phyloP scores from a whole-genome alignment of 306 rosid species.

The Astragalus glycyphyllos region DNA sequence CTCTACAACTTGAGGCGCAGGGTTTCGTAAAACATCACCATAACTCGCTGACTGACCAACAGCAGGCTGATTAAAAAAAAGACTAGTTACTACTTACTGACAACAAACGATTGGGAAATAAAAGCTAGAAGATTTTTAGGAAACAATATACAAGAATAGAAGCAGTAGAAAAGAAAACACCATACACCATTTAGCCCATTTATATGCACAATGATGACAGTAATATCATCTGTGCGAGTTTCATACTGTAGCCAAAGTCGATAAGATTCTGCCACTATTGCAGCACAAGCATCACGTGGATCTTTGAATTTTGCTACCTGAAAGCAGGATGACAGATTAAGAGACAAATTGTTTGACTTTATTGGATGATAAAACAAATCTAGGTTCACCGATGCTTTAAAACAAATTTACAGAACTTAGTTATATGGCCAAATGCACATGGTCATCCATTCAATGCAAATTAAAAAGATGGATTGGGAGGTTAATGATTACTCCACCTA shows the following conservation, averaged over 20 bases:
- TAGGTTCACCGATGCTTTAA: background rate
- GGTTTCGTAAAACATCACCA: slow-evolving; percentile 50
- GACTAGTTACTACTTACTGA: slow-evolving; percentile 41
- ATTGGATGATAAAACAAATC: slow-evolving; percentile 24
- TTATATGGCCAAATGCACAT: slow-evolving; percentile 1
- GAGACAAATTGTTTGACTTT: slow-evolving; percentile 32
- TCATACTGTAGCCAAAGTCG: slow-evolving; percentile 97
- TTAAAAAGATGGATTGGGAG: slow-evolving; percentile 19
- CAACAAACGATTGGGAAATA: slow-evolving; percentile 21
- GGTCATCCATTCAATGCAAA: background rate
- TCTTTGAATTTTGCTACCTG: slow-evolving; percentile 91
- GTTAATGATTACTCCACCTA: slow-evolving; percentile 19
- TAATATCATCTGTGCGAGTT: slow-evolving; percentile 99
- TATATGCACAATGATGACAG: slow-evolving; percentile 91
- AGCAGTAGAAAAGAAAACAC: slow-evolving; percentile 17
- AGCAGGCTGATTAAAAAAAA: slow-evolving; percentile 53
- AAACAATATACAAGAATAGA: slow-evolving; percentile 30
- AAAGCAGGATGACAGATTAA: slow-evolving; percentile 38
- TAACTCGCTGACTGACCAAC: slow-evolving; percentile 62
- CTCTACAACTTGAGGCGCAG: slow-evolving; percentile 86
- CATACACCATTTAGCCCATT: slow-evolving; percentile 83
- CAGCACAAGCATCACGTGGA: slow-evolving; percentile 99
- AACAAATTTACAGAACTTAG: slow-evolving; percentile 39
- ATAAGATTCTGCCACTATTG: slow-evolving; percentile 96
- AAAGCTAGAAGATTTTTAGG: background rate